Conservation (phyloP, 306 rosid species). For the Cucurbita argyrosperma region DNA sequence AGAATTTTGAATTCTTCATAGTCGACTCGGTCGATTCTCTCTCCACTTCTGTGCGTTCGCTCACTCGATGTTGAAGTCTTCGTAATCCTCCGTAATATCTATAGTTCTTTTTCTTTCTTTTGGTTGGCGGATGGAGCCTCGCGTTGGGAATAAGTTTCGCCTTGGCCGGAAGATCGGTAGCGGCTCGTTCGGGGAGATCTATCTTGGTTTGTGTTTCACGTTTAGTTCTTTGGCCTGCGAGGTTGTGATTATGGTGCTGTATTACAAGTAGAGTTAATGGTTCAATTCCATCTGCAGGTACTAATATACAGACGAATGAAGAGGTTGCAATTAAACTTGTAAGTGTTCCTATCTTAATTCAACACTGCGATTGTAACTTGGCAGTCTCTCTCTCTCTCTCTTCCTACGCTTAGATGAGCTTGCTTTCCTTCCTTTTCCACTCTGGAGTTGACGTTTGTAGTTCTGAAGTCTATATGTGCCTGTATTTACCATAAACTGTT, state of each 20-base stretch:
- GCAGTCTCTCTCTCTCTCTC: background rate
- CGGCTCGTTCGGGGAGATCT: constrained; percentile 96
- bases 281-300: constrained; percentile 39
- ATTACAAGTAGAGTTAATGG: constrained; percentile 4
- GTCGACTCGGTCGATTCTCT: background rate
- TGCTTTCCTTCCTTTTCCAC: background rate
- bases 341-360: constrained; percentile 23
- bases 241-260: background rate
- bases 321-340: constrained; percentile 97
- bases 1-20: constrained; percentile 1
- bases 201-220: constrained; percentile 39
- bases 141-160: constrained; percentile 80
- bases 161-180: constrained; percentile 91
- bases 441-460: background rate
- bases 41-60: background rate
- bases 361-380: background rate
- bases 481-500: background rate
- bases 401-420: background rate
- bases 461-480: background rate
- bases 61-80: constrained; percentile 1
- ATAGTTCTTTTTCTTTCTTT: constrained; percentile 21
- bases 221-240: background rate
- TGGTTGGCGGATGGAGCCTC: constrained; percentile 73
- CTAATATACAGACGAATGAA: constrained; percentile 82
- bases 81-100: constrained; percentile 8